phyloP scores from a whole-genome alignment of 1,284 basidiomycete species.

The Tilletia walkeri region DNA sequence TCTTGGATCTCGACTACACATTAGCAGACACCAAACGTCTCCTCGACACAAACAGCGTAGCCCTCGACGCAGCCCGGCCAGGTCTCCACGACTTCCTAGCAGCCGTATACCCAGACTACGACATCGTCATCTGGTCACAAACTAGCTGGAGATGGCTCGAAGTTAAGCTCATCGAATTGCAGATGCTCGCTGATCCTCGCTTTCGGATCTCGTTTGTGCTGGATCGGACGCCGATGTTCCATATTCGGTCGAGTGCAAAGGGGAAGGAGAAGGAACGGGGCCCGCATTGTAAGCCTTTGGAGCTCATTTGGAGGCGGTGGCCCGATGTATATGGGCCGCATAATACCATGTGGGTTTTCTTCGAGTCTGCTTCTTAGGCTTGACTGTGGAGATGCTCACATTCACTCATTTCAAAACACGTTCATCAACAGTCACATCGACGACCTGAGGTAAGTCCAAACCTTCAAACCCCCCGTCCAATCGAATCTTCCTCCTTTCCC shows the following conservation, averaged over 20 bases:
- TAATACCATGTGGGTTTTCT: slow-evolving; percentile 65
- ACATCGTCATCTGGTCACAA: slow-evolving; percentile 52
- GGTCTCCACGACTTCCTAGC: slow-evolving; percentile 72
- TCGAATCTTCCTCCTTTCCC: background rate
- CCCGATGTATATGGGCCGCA: slow-evolving; percentile 44
- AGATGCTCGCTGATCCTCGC: slow-evolving; percentile 63
- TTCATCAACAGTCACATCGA: slow-evolving; percentile 66
- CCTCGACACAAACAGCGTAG: slow-evolving; percentile 74
- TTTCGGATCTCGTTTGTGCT: slow-evolving; percentile 21
- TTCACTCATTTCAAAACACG: background rate
- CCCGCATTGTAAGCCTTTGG: slow-evolving; percentile 63
- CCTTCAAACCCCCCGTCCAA: background rate
- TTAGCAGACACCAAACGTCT: slow-evolving; percentile 50
- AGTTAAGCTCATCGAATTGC: slow-evolving; percentile 81
- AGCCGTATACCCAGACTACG: slow-evolving; percentile 50
- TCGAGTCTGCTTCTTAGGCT: too few species aligned
- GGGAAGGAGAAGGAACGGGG: slow-evolving; percentile 60
- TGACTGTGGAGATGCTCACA: background rate
- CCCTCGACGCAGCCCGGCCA: slow-evolving; percentile 73
- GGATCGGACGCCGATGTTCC: slow-evolving; percentile 78
- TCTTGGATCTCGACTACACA: slow-evolving; percentile 75
- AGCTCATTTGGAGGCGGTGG: slow-evolving; percentile 47
- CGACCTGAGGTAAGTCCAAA: slow-evolving; percentile 63
- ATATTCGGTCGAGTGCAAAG: slow-evolving; percentile 66
- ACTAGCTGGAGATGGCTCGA: slow-evolving; percentile 91